A percentile compares a stretch with the other conserved stretches of the same genome.
phyloP scores from a whole-genome alignment of 2,329 filamentous ascomycete species.

The Alternaria postmessia region DNA sequence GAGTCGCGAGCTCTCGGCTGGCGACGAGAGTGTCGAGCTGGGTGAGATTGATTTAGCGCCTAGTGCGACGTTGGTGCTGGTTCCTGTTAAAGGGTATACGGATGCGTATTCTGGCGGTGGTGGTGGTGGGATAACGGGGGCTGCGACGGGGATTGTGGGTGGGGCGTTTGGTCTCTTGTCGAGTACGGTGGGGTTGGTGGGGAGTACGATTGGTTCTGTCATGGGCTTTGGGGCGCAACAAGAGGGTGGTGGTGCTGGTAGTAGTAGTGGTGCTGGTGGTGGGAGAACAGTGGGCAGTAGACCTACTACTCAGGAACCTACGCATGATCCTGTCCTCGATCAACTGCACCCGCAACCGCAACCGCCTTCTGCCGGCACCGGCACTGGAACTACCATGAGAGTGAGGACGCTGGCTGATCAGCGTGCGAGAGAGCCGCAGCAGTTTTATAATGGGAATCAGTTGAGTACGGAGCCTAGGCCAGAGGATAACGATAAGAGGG shows the following conservation, averaged over 20 bases:
- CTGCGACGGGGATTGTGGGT: conserved; percentile 43
- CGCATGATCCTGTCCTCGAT: conserved; percentile 20
- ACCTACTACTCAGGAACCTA: conserved; percentile 17
- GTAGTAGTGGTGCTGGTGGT: neutral
- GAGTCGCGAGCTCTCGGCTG: conserved; percentile 75
- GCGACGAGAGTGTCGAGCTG: conserved; percentile 76
- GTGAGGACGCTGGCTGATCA: conserved; percentile 58
- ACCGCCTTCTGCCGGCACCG: conserved; percentile 5
- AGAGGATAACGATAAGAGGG: conserved; percentile 12
- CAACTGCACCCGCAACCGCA: neutral
- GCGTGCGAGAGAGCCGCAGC: conserved; percentile 63
- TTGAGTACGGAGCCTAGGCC: conserved; percentile 15
- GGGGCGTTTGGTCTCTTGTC: conserved; percentile 44
- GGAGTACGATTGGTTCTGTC: conserved; percentile 42
- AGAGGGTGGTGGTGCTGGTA: neutral
- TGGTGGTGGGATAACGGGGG: conserved; percentile 39
- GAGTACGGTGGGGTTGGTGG: conserved; percentile 45
- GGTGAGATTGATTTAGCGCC: conserved; percentile 76
- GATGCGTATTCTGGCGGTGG: conserved; percentile 61
- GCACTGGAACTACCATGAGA: conserved; percentile 30
- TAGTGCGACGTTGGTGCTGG: conserved; percentile 81
- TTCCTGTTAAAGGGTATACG: conserved; percentile 71
- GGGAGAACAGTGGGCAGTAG: conserved; percentile 20
- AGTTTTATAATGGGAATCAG: conserved; percentile 92
- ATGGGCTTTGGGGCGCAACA: conserved; percentile 33